A percentile compares a stretch with the other conserved stretches of the same genome.
Conservation (phyloP, 192 early-diverging fungal genomes). For the Pilaira anomala region DNA sequence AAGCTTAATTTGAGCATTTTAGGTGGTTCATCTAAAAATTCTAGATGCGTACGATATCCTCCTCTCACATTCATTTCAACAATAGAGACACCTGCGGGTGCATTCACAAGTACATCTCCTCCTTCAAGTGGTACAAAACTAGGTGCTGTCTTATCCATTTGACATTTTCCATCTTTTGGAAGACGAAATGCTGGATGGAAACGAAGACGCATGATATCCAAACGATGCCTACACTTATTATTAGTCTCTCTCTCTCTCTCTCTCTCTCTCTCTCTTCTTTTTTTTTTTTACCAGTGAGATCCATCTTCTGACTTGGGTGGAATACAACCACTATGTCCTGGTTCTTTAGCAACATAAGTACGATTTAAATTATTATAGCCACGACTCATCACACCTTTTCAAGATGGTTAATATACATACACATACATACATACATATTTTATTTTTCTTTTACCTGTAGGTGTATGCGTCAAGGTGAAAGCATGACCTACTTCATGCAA, state of each 20-base stretch:
- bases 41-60: constrained; percentile 45
- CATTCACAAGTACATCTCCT: constrained; percentile 35
- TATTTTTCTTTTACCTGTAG: constrained; percentile 32
- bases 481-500: constrained; percentile 71
- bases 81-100: constrained; percentile 52
- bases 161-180: constrained; percentile 38
- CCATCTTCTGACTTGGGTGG: constrained; percentile 54
- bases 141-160: constrained; percentile 7
- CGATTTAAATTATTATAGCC: constrained; percentile 67
- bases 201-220: constrained; percentile 56
- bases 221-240: constrained; percentile 46
- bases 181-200: constrained; percentile 58
- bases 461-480: constrained; percentile 56
- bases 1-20: not conserved
- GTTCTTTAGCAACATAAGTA: constrained; percentile 60
- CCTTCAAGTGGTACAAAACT: constrained; percentile 32
- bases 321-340: constrained; percentile 42
- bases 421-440: not conserved
- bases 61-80: constrained; percentile 55
- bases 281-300: constrained; percentile 59
- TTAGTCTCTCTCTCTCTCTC: too few relatives aligned
- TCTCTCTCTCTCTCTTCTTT: too few relatives aligned
- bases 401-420: constrained; percentile 10
- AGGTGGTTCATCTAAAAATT: constrained; percentile 45
- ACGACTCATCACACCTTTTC: constrained; percentile 53